Conservation (phyloP, 345 rosid species). For the Tarenaya hassleriana region DNA sequence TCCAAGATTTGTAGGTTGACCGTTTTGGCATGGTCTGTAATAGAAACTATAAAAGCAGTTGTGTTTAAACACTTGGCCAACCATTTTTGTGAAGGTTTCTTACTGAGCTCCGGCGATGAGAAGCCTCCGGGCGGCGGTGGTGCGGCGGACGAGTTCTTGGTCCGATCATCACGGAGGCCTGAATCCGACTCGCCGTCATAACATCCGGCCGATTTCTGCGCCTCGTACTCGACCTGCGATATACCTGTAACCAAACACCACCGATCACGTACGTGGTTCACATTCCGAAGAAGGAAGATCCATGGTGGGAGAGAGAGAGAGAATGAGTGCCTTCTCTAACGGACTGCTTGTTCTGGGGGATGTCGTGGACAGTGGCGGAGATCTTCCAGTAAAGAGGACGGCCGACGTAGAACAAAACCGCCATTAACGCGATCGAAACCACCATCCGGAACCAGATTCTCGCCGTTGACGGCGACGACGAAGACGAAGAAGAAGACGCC, state of each 20-base stretch:
- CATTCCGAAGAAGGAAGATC: not conserved
- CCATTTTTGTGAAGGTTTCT: not conserved
- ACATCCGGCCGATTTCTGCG: slow-evolving; percentile 78
- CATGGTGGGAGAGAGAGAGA: not conserved
- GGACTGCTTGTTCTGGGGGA: slow-evolving; percentile 75
- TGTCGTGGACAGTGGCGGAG: slow-evolving; percentile 84
- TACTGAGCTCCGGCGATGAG: slow-evolving; percentile 23
- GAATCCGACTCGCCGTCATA: slow-evolving; percentile 63
- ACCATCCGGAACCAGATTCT: slow-evolving; percentile 41
- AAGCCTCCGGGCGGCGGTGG: slow-evolving; percentile 36
- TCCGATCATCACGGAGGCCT: slow-evolving; percentile 28
- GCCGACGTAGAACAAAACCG: slow-evolving; percentile 56
- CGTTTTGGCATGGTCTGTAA: not conserved
- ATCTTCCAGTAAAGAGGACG: slow-evolving; percentile 93
- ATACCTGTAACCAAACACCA: slow-evolving; percentile 42
- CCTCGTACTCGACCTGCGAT: slow-evolving; percentile 57
- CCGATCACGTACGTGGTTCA: too few species aligned
- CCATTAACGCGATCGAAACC: slow-evolving; percentile 26
- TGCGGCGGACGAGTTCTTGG: slow-evolving; percentile 19
- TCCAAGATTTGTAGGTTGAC: too few species aligned
- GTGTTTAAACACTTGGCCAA: not conserved
- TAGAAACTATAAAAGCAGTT: not conserved
- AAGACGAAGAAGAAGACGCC: slow-evolving; percentile 27
- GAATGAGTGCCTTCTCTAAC: slow-evolving; percentile 51
- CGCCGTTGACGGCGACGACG: slow-evolving; percentile 33